Evolutionary conservation across 192 early-diverging fungal species (phyloP).

Genomic region (Coemansia interrupta): DNA sequence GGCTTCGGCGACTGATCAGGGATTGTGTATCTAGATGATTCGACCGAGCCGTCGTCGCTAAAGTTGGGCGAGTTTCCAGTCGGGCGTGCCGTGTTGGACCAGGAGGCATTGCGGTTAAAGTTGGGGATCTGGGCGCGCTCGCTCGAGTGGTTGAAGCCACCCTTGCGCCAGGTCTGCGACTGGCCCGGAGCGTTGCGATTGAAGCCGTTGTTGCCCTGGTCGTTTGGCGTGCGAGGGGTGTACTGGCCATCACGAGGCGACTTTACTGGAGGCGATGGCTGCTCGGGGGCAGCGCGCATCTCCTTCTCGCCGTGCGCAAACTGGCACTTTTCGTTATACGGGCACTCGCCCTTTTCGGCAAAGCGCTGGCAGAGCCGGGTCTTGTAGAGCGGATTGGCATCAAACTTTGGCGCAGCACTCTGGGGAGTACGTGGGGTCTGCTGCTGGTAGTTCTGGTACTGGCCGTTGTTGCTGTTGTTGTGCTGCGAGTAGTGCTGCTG

Average conservation of each 20-base stretch:
- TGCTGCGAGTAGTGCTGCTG: slow-evolving; percentile 1
- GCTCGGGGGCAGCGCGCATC: slow-evolving; percentile 41
- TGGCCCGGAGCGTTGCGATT: slow-evolving; percentile 9
- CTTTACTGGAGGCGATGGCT: slow-evolving; percentile 19
- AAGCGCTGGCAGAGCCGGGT: slow-evolving; percentile 81
- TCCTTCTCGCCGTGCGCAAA: slow-evolving; percentile 62
- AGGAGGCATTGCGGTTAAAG: slow-evolving; percentile 27
- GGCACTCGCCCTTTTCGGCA: slow-evolving; percentile 70
- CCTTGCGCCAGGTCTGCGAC: slow-evolving; percentile 23
- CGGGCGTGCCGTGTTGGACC: slow-evolving; percentile 25
- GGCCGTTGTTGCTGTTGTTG: slow-evolving; percentile 2
- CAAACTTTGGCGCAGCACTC: slow-evolving; percentile 30
- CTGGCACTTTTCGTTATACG: slow-evolving; percentile 84
- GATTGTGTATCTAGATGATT: slow-evolving; percentile 10
- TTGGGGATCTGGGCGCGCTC: slow-evolving; percentile 28
- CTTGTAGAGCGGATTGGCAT: slow-evolving; percentile 72
- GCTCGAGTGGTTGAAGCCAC: slow-evolving; percentile 10
- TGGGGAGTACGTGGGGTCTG: slow-evolving; percentile 26
- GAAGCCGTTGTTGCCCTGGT: slow-evolving; percentile 11
- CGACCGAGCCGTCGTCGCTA: slow-evolving; percentile 27
- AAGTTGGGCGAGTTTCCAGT: slow-evolving; percentile 23
- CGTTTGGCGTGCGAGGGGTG: slow-evolving; percentile 7
- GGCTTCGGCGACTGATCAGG: slow-evolving; percentile 14
- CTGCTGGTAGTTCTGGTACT: slow-evolving; percentile 9
- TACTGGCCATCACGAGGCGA: slow-evolving; percentile 25